Evolutionary conservation across 441 rosid genomes (phyloP), one percentile per base, ranked within the genome.

Genomic region (Hura crepitans): DNA sequence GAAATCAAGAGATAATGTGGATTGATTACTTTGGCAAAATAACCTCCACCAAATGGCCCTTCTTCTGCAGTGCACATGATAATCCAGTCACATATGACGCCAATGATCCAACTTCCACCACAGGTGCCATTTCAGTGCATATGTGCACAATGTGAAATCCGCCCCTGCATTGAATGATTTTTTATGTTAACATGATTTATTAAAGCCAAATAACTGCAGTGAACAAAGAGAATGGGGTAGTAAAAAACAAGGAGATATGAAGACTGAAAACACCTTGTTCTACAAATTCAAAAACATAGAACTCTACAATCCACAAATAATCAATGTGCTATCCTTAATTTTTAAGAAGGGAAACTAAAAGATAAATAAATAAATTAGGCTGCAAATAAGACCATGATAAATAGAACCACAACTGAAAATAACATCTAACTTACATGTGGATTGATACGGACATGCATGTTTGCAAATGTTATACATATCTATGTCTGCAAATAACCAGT

Each of bases 51-150:
- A 83, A 69, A 73, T 86, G 88, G 70, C 92, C 97, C 66, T 84
- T 83, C 68, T 78, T 82, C 75, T 83, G 97, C 31, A 91, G 85
- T 2, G 88, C 89, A 68, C 59, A 35, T 70, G 89, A 84, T 72
- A 91, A 42, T 75, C 88, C 85, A 54, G 88, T 84, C 56, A 91
- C 80, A 76, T 89, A 86, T 17, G 87, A 80, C 54, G 93, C 90
- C 80, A 91, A 68, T 23, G 96, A 81, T 73, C 96, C 93, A 73
- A 82, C 79, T 35, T 81, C 80, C 47, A 87, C 85, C 72, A 91
- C 55, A 6, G 96, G 96, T 78, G 78, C 86, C 96, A 91, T 89
- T 83, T 91, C 97, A 42, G 96, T 84, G 79, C 97, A 89, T 28
- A 91, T 86, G 74, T 91, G 93, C 82, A 91, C 73, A 74, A 89